Evolutionary conservation across 176 grass and related monocot genomes (phyloP).

Genomic region (Oryza meyeriana): DNA sequence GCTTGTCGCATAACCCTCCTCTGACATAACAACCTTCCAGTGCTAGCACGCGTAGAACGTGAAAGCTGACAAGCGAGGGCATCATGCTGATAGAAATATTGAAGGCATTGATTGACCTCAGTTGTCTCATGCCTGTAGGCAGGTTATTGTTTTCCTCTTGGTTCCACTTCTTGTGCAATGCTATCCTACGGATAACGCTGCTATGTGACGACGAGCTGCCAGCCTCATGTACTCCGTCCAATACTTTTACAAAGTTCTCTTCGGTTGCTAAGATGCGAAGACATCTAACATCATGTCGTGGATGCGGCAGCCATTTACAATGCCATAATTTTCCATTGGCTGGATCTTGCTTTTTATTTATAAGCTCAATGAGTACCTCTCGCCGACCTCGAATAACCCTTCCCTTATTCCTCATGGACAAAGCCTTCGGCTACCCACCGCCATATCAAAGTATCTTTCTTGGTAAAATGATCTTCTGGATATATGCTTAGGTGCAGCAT

Average conservation of each 20-base stretch:
- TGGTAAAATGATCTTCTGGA: background rate
- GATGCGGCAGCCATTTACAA: background rate
- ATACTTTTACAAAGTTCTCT: constrained; percentile 27
- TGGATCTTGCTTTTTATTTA: constrained; percentile 25
- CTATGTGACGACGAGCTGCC: background rate
- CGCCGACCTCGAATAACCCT: background rate
- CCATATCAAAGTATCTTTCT: background rate
- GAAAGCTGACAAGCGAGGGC: background rate
- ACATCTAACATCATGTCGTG: constrained; percentile 4
- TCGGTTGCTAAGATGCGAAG: background rate
- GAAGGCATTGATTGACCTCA: background rate
- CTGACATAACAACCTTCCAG: background rate
- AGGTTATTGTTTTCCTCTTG: background rate
- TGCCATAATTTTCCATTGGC: background rate
- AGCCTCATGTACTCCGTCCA: background rate
- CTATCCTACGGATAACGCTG: background rate
- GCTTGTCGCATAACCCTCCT: background rate
- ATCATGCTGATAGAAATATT: background rate
- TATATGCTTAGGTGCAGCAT: background rate
- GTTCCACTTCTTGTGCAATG: background rate
- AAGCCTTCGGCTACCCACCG: constrained; percentile 20
- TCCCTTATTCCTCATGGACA: background rate
- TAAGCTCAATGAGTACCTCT: background rate
- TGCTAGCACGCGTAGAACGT: background rate
- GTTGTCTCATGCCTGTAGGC: background rate